A percentile compares a stretch with the other conserved stretches of the same genome.
Evolutionary conservation across 169 alveolate species (phyloP).

Genomic region (Eimeria falciformis): DNA sequence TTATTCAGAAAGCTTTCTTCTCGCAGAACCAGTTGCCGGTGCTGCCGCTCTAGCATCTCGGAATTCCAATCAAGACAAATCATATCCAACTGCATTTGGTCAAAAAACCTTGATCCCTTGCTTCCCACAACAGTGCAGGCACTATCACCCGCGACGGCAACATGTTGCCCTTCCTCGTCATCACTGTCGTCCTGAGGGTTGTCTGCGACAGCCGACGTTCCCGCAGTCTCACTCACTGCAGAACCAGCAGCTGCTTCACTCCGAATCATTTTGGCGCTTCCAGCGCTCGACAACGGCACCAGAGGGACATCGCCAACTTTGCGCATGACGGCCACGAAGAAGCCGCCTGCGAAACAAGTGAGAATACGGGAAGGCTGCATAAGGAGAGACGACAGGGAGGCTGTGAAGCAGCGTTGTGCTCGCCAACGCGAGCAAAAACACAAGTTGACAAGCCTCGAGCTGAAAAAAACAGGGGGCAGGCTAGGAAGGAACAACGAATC

Average conservation of each 20-base stretch:
- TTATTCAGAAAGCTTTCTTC: neutral
- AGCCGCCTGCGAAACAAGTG: slow-evolving; percentile 86
- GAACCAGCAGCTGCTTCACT: neutral
- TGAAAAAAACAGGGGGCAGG: neutral
- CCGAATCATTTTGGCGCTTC: neutral
- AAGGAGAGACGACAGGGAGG: neutral
- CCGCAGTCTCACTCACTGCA: neutral
- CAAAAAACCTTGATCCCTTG: neutral
- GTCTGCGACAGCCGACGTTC: neutral
- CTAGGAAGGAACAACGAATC: neutral
- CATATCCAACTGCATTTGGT: slow-evolving; percentile 58
- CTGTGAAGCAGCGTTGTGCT: neutral
- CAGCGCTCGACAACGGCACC: neutral
- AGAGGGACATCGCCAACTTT: slow-evolving; percentile 68
- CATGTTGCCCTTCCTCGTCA: neutral
- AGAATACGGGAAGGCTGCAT: neutral
- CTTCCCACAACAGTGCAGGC: neutral
- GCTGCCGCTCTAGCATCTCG: slow-evolving; percentile 19
- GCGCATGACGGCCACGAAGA: slow-evolving; percentile 90
- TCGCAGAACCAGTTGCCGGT: neutral
- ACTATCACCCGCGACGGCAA: neutral
- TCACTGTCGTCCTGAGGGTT: neutral
- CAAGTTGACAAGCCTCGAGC: neutral
- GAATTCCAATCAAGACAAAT: slow-evolving; percentile 44
- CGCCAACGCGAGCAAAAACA: neutral